Base-by-base conservation (phyloP, 2,329 filamentous ascomycete genomes). In the Monilinia fructigena region DNA sequence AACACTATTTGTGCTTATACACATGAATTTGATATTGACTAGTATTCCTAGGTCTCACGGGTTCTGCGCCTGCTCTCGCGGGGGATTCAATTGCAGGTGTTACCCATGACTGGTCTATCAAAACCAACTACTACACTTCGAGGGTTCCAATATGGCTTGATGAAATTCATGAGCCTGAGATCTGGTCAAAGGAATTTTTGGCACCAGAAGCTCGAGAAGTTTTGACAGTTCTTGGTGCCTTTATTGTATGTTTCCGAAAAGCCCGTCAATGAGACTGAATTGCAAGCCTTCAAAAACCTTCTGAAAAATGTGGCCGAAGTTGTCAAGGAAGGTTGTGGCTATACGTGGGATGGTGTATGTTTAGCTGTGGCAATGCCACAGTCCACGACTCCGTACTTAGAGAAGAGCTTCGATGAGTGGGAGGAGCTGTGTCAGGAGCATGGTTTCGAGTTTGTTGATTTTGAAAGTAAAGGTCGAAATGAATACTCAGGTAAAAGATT, bases 81-180 rank as follows among this genome's bases (percentile, higher is more conserved):
- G 40, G 72, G 52, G 58, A 68, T 26, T 61, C 67, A 77, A 54
- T 76, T 76, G 86, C 87, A 1, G 87, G 88, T 35, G 82, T 81
- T 45, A 86, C 86, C 20, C 87, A 89, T 72, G 75, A 77, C 54
- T 80, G 87, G 42, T 67, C 77, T 11, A 77, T 90, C 65, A 80
- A 80, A 68, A 90, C 86, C 26, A 72, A 79, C 18, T 90, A 90
- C 79, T 90, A 89, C 78, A 81, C 77, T 31, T 82, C 85, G 63
- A 79, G 79, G 0, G 79, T 90, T 4, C 86, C 87, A 54, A 80
- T 90, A 70, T 90, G 88, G 88, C 80, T 90, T n/a, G 88, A 90
- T 73, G 80, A 88, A 55, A 80, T 88, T 67, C 72, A 79, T 7
- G 62, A 68, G 14, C 70, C 74, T 2, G 26, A 65, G 14, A 54